phyloP scores from a whole-genome alignment of 2,329 filamentous ascomycete genomes.

The Penicillium sp. region DNA sequence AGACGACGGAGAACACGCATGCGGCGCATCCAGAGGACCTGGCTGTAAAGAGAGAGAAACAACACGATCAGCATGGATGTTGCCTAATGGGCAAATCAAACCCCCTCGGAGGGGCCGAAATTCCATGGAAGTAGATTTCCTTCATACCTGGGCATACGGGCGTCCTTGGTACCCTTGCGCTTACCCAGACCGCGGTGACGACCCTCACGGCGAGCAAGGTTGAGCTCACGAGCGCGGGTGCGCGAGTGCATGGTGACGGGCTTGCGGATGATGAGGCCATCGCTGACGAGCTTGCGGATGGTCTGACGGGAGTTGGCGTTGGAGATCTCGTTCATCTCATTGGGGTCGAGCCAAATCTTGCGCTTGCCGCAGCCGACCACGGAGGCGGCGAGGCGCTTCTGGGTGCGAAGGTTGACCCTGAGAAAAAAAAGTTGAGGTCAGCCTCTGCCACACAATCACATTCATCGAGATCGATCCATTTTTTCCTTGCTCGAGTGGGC shows the following conservation, averaged over 20 bases:
- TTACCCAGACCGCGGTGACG: constrained; percentile 99
- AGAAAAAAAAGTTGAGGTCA: constrained; percentile 34
- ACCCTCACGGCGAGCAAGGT: constrained; percentile 89
- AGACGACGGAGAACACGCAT: constrained; percentile 98
- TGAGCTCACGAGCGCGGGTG: constrained; percentile 91
- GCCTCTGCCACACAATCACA: constrained; percentile 25
- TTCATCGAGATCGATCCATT: neutral
- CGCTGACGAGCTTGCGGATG: constrained; percentile 98
- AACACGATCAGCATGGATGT: constrained; percentile 20
- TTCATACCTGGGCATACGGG: constrained; percentile 94
- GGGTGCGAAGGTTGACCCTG: constrained; percentile 99
- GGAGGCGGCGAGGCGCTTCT: constrained; percentile 99
- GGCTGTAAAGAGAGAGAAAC: constrained; percentile 55
- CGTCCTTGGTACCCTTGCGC: constrained; percentile 99
- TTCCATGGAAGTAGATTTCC: neutral
- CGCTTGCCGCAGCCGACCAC: constrained; percentile 99
- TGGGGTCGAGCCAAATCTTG: constrained; percentile 99
- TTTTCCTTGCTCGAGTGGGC: neutral
- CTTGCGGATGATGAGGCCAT: constrained; percentile 99
- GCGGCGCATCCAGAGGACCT: constrained; percentile 99
- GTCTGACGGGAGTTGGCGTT: constrained; percentile 99
- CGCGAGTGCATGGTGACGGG: constrained; percentile 99
- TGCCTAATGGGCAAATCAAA: neutral
- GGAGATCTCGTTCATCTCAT: constrained; percentile 98
- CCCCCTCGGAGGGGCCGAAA: neutral